Evolutionary conservation across 192 early-diverging fungal genomes (phyloP), one percentile per base, ranked within the genome.

Genomic region (Umbelopsis isabellina): DNA sequence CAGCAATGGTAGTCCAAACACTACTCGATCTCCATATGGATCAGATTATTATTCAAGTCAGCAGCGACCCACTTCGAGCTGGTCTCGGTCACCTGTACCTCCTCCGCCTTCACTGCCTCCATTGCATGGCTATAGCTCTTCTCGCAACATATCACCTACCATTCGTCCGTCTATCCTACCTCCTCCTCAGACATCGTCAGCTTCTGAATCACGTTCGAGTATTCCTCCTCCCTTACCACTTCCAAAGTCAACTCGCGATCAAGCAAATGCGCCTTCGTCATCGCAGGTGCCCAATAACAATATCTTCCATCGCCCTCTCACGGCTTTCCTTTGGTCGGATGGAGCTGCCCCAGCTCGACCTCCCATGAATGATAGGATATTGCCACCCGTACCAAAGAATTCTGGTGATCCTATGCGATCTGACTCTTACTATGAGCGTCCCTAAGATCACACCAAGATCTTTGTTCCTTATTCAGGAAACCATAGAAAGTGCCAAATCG

Each of bases 261-360:
- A 61, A 35, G 30, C 27, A 6, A 10, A 6, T 41, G 37, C 37
- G 5, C 6, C 37, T 4, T 41, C 37, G 25, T 61, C 55, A 15
- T 27, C 55, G 27, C 27, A 25, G 20, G 25, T 27, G 2, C 55
- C 55, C 12, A 61, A 61, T 61, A 61, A 16, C 27, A 61, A 61
- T 61, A 61, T 61, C 27, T 61, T 61, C 55, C 27, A 61, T 61
- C 55, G 55, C 4, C 55, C 55, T n/a, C 27, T 61, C 13, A 61
- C 55, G 37, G 55, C 55, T 2, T 61, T 61, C 4, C 18, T 61
- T 16, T 61, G 55, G 55, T 61, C 55, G 2, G 55, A 61, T 35
- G 25, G 25, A 27, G 55, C 55, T 35, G 55, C 55, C 30, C 55
- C 55, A 30, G 12, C 55, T 61, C 55, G 55, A 6, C 55, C 55